phyloP scores from a whole-genome alignment of 768 basidiomycete genomes.

The Pholiota molesta region DNA sequence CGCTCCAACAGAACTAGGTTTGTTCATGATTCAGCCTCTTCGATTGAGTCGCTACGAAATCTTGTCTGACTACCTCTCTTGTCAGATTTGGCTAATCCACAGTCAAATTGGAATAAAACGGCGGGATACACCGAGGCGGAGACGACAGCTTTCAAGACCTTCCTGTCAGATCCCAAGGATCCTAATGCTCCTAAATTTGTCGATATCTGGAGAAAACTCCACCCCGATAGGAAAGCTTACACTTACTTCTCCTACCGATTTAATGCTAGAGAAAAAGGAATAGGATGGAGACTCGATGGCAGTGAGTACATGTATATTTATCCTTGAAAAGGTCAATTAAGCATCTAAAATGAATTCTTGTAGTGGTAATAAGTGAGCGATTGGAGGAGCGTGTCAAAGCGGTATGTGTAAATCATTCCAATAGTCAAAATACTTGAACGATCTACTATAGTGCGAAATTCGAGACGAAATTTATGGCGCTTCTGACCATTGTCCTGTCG shows the following conservation, averaged over 20 bases:
- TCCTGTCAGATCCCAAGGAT: slow-evolving; percentile 57
- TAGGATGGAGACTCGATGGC: slow-evolving; percentile 89
- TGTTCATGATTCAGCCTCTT: neutral
- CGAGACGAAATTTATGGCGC: slow-evolving; percentile 85
- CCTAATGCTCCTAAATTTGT: slow-evolving; percentile 53
- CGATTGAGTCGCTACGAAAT: neutral
- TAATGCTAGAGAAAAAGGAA: slow-evolving; percentile 76
- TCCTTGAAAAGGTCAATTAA: neutral
- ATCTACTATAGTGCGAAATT: slow-evolving; percentile 69
- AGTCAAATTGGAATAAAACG: slow-evolving; percentile 86
- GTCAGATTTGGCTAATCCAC: slow-evolving; percentile 68
- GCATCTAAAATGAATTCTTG: neutral
- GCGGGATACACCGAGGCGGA: slow-evolving; percentile 85
- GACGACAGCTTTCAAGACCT: slow-evolving; percentile 71
- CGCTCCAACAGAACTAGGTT: slow-evolving; percentile 76
- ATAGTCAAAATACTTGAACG: neutral
- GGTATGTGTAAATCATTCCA: slow-evolving; percentile 29
- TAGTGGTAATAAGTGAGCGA: slow-evolving; percentile 79
- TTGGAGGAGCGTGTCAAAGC: slow-evolving; percentile 64
- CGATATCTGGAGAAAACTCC: slow-evolving; percentile 77
- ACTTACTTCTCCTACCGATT: slow-evolving; percentile 87
- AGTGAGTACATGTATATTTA: slow-evolving; percentile 46
- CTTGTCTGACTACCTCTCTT: neutral
- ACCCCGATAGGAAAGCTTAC: slow-evolving; percentile 74
- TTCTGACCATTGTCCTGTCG: slow-evolving; percentile 78